Percentiles rank a stretch among this genome's conserved stretches.
Conservation (phyloP, 106 monocot species). For the Acorus calamus region DNA sequence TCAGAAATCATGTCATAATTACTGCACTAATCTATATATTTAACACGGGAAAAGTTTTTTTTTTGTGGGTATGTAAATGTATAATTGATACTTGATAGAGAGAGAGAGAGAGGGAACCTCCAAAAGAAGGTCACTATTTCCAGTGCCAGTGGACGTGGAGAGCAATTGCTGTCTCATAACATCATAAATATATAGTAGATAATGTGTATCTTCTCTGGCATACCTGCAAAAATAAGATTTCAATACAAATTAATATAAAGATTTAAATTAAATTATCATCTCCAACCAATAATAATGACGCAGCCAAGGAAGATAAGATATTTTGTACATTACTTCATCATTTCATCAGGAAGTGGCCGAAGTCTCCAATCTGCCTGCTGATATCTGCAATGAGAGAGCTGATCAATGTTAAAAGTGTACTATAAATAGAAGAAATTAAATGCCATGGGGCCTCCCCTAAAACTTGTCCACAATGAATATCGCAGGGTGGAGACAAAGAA, state of each 20-base stretch:
- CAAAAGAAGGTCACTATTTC: conserved; percentile 42
- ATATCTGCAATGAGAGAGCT: conserved; percentile 49
- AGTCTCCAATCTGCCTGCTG: conserved; percentile 97
- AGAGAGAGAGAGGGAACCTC: conserved; percentile 35
- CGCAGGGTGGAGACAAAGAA: not conserved
- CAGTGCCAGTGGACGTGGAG: conserved; percentile 29
- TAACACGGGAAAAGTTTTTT: too few relatives aligned
- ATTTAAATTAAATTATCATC: too few relatives aligned
- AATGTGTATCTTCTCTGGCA: conserved; percentile 97
- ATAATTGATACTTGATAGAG: not conserved
- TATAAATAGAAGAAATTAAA: not conserved
- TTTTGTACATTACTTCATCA: conserved; percentile 61
- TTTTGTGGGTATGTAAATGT: not conserved
- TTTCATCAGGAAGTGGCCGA: conserved; percentile 76
- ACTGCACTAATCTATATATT: too few relatives aligned
- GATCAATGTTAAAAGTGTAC: too few relatives aligned
- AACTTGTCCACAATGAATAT: too few relatives aligned
- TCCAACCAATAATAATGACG: too few relatives aligned
- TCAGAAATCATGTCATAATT: too few relatives aligned
- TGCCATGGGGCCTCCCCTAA: too few relatives aligned
- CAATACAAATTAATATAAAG: not conserved
- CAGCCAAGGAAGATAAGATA: not conserved
- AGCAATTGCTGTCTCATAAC: conserved; percentile 59
- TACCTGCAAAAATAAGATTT: conserved; percentile 39
- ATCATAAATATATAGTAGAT: conserved; percentile 82